These are phyloP conservation scores for Wickerhamiella shivajii DNA, from an alignment of 805 yeast species.

Conservation along the genomic window DNA sequence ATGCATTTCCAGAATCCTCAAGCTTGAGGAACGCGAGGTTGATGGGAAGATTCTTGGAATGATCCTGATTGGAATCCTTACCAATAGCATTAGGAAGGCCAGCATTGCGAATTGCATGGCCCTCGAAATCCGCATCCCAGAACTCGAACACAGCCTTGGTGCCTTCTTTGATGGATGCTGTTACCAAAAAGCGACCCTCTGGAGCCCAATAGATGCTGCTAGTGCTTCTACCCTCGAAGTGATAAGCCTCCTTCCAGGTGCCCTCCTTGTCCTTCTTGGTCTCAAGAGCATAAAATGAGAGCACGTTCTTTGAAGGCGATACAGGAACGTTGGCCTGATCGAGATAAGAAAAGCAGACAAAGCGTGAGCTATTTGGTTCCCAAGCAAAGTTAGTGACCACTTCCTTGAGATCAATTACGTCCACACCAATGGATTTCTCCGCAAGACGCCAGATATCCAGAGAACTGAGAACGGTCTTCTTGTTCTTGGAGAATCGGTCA, in stretches of 20 bases:
- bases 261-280: constrained; percentile 35
- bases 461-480: constrained; percentile 80
- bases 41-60: constrained; percentile 37
- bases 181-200: constrained; percentile 68
- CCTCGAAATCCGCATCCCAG: constrained; percentile 68
- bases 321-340: constrained; percentile 18
- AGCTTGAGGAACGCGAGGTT: constrained; percentile 48
- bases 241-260: constrained; percentile 47
- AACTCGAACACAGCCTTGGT: constrained; percentile 57
- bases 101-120: constrained; percentile 11
- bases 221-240: constrained; percentile 44
- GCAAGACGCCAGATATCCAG: constrained; percentile 77
- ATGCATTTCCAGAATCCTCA: constrained; percentile 48
- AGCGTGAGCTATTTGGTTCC: constrained; percentile 90
- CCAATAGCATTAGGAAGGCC: constrained; percentile 14
- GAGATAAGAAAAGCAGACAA: constrained; percentile 56
- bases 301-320: constrained; percentile 30
- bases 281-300: constrained; percentile 77
- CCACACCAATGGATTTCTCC: constrained; percentile 89
- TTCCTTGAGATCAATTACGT: constrained; percentile 83
- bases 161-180: constrained; percentile 32
- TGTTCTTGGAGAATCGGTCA: constrained; percentile 91
- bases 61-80: constrained; percentile 28
- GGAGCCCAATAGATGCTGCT: constrained; percentile 83
- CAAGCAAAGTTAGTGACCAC: constrained; percentile 78